A percentile compares a stretch with the other conserved stretches of the same genome.
phyloP scores from a whole-genome alignment of 305 asterid genomes.

The Fraxinus platypoda region DNA sequence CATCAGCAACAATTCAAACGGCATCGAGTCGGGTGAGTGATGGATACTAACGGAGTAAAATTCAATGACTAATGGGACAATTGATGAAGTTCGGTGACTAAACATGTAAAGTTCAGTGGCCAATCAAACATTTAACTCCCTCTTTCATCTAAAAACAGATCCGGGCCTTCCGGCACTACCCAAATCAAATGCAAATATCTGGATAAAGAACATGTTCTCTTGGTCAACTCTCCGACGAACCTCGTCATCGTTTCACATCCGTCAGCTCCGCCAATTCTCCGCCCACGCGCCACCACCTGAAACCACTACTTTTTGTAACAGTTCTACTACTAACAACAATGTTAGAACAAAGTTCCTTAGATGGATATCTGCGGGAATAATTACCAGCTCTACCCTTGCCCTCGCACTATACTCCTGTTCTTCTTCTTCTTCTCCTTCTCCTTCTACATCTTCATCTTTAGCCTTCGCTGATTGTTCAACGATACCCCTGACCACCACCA shows the following conservation, averaged over 20 bases:
- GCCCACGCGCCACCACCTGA: constrained; percentile 23
- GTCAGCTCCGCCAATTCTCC: constrained; percentile 38
- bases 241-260: constrained; percentile 24
- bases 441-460: constrained; percentile 33
- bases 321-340: background rate
- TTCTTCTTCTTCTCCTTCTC: constrained; percentile 28
- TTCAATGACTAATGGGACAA: no score
- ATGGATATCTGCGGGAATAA: constrained; percentile 64
- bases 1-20: no score
- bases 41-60: no score
- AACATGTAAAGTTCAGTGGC: no score
- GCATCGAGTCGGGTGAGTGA: no score
- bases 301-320: constrained; percentile 9
- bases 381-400: constrained; percentile 52
- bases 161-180: background rate
- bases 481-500: constrained; percentile 18
- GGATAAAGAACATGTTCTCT: constrained; percentile 36
- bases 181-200: background rate
- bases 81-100: no score
- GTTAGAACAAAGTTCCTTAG: constrained; percentile 29
- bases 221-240: constrained; percentile 60
- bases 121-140: no score
- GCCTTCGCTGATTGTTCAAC: constrained; percentile 43
- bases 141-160: background rate
- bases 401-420: constrained; percentile 37